Base-by-base conservation (phyloP, 23 red algal species). In the Porphyridium purpureum region DNA sequence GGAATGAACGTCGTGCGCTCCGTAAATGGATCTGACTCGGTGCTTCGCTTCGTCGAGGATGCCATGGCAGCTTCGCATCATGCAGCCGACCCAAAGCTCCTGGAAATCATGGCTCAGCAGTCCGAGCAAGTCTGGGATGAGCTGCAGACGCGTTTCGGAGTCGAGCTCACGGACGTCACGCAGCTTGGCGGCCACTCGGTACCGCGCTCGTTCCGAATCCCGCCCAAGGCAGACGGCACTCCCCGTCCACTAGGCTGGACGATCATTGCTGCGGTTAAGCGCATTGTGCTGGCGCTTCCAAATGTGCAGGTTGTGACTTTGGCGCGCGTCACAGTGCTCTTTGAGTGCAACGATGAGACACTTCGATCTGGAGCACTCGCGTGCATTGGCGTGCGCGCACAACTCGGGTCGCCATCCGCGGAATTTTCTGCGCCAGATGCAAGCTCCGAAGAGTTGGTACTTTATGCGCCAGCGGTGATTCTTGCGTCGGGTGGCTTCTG, bases 181-280 rank as follows among this genome's bases (percentile, higher is more conserved):
- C 44, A 19, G 44, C 44, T 48, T 2, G 44, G 44, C 44, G 44
- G 44, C 44, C 44, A 48, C 44, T 48, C 44, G 17, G 17, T 15
- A 15, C 44, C 44, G 44, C 44, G 44, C 44, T 21, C 44, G 44
- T 22, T 21, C 14, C 44, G 44, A 2, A n/a, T n/a, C n/a, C 44
- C 44, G 3, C 44, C 44, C 44, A 15, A 48, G 44, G 23, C 4
- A 22, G 44, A 22, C 44, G 44, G 14, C 44, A 48, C 19, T 15
- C 44, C 44, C 44, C 19, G 4, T 1, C 44, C 44, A 15, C 19
- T 48, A 3, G 44, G 44, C 19, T 48, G 44, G 44, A 48, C 44
- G 4, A 48, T 48, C 44, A 48, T 48, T 22, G 19, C 44, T 15
- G 44, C 44, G 44, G 17, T 48, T 22, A 48, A 48, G 44, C 44